Evolutionary conservation across 345 rosid genomes (phyloP), one percentile per base, ranked within the genome.

Genomic region (Psidium guajava): DNA sequence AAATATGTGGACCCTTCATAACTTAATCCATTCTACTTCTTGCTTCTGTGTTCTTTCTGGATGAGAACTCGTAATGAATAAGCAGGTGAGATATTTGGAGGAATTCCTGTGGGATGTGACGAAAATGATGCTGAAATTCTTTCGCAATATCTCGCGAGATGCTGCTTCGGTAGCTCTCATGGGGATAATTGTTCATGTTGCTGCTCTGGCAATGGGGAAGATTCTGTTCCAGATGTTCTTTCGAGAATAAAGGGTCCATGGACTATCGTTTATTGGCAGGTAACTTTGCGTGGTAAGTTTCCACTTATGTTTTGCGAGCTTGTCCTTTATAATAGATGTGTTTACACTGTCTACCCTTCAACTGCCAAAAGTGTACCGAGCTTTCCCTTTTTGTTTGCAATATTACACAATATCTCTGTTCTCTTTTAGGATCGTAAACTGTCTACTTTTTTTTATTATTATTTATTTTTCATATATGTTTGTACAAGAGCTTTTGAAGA

Each of bases 191-290:
- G 54, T 82, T 61, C 83, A 22, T 90, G 93, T 84, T 82, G 74
- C 49, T 51, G 81, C 80, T 18, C 54, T 56, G 87, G 88, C 58
- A 86, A 89, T 21, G 90, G 42, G 73, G 74, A 83, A 57, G 44
- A 22, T 54, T 92, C 89, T 83, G 90, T 95, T 85, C 90, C 92
- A 6, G 91, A 93, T 86, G 91, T 93, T 92, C 96, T 97, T 88
- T 94, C 98, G 0, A 54, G n/a, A 73, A 88, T 95, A 80, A 93
- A 91, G 88, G 99, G 99, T 18, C 98, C 98, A 8, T 97, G 98
- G 98, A 93, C 96, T 85, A 69, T 96, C 42, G 87, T 93, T 54
- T 97, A 90, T 86, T 97, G 98, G 98, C 98, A 97, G 98, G 98
- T 95, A 91, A 86, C 77, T 50, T 85, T 81, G 82, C 59, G 87